phyloP scores from a whole-genome alignment of 768 basidiomycete species.

The Suillus discolor region DNA sequence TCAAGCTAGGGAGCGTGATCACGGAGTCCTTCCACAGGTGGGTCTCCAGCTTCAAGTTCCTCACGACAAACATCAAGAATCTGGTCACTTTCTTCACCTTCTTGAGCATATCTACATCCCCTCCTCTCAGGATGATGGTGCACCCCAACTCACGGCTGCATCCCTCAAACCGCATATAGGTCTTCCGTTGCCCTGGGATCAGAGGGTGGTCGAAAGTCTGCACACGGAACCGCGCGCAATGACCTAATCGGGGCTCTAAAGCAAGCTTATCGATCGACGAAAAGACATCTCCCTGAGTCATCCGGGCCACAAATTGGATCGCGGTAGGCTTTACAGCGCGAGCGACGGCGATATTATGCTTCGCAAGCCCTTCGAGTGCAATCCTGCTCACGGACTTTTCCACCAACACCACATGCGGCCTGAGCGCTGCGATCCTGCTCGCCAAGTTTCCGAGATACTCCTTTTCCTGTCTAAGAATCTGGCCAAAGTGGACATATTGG shows the following conservation, averaged over 20 bases:
- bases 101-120: constrained; percentile 74
- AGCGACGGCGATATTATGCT: constrained; percentile 88
- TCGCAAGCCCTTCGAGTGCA: constrained; percentile 83
- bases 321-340: constrained; percentile 87
- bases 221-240: constrained; percentile 82
- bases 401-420: constrained; percentile 91
- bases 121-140: constrained; percentile 90
- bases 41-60: constrained; percentile 92
- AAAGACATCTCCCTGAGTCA: constrained; percentile 94
- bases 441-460: constrained; percentile 90
- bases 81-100: constrained; percentile 92
- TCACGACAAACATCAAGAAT: constrained; percentile 90
- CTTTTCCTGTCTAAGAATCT: constrained; percentile 89
- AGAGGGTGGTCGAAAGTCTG: constrained; percentile 94
- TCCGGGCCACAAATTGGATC: constrained; percentile 84
- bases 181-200: constrained; percentile 94
- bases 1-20: constrained; percentile 70
- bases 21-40: constrained; percentile 92
- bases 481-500: constrained; percentile 91
- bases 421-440: constrained; percentile 83
- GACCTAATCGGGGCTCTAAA: constrained; percentile 84
- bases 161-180: constrained; percentile 98
- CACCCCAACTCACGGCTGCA: constrained; percentile 93
- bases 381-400: constrained; percentile 90
- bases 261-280: constrained; percentile 95